Conservation (phyloP, 306 rosid species). For the Fagus sylvatica region DNA sequence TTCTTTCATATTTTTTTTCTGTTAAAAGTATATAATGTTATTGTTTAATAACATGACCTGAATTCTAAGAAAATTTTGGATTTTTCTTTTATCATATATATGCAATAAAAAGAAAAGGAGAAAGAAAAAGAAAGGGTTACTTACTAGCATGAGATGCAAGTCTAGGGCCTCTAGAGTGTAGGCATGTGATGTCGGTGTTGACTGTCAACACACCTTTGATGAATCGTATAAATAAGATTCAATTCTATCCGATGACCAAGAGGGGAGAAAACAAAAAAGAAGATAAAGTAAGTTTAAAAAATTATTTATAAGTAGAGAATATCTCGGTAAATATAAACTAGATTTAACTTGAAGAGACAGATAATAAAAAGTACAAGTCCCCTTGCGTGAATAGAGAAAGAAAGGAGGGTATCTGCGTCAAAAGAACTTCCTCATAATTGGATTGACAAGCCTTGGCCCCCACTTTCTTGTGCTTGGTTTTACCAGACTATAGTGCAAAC, state of each 20-base stretch:
- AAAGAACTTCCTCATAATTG: background rate
- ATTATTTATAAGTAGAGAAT: background rate
- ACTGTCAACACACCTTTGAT: background rate
- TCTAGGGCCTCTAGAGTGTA: background rate
- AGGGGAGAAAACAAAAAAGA: background rate
- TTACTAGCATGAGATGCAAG: background rate
- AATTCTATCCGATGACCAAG: background rate
- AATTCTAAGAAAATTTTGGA: no score
- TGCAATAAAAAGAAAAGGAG: no score
- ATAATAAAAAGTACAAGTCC: no score
- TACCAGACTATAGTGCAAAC: background rate
- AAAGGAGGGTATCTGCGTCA: background rate
- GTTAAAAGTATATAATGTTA: no score
- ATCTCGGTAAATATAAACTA: constrained; percentile 11
- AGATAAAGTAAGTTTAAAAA: background rate
- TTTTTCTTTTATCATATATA: no score
- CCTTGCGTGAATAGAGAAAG: background rate
- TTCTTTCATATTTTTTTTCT: no score
- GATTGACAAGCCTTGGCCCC: background rate
- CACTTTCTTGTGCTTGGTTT: background rate
- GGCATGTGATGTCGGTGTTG: background rate
- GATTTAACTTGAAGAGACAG: background rate
- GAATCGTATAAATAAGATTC: background rate
- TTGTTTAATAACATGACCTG: no score
- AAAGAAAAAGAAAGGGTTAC: no score